Conservation (phyloP, 306 rosid genomes). For the Lathyrus aphaca region DNA sequence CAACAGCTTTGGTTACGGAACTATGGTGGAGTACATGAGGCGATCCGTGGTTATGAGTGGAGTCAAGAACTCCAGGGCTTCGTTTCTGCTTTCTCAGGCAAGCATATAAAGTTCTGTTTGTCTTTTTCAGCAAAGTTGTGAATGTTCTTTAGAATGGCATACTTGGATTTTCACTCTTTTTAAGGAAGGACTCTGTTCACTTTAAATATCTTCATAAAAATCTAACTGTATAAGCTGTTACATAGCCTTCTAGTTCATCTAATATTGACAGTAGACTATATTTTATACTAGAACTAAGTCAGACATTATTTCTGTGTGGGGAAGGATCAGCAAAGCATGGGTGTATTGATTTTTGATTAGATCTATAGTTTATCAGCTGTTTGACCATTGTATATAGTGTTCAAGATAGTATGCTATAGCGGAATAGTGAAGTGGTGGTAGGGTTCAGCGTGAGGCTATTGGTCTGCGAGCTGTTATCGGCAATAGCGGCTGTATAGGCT, state of each 20-base stretch:
- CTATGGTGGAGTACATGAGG: slow-evolving; percentile 70
- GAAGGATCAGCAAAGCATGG: neutral
- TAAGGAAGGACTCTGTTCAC: neutral
- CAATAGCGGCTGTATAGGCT: no score
- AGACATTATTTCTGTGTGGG: slow-evolving; percentile 15
- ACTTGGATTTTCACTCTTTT: slow-evolving; percentile 9
- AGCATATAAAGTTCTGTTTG: slow-evolving; percentile 31
- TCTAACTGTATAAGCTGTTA: slow-evolving; percentile 8
- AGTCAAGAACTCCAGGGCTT: slow-evolving; percentile 67
- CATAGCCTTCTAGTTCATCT: neutral
- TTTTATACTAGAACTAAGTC: neutral
- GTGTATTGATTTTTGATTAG: neutral
- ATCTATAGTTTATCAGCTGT: slow-evolving; percentile 1
- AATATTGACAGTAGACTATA: neutral
- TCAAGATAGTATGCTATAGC: neutral
- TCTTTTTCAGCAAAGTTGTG: neutral
- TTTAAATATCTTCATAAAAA: slow-evolving; percentile 18
- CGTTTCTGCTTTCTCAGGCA: slow-evolving; percentile 85
- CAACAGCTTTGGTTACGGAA: slow-evolving; percentile 79
- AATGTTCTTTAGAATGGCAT: neutral
- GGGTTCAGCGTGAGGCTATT: no score
- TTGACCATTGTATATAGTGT: neutral
- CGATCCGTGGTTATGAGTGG: slow-evolving; percentile 77
- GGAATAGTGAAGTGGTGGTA: no score
- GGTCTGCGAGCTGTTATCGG: no score